Conservation (phyloP, 345 rosid species). For the Eucalyptus cloeziana region DNA sequence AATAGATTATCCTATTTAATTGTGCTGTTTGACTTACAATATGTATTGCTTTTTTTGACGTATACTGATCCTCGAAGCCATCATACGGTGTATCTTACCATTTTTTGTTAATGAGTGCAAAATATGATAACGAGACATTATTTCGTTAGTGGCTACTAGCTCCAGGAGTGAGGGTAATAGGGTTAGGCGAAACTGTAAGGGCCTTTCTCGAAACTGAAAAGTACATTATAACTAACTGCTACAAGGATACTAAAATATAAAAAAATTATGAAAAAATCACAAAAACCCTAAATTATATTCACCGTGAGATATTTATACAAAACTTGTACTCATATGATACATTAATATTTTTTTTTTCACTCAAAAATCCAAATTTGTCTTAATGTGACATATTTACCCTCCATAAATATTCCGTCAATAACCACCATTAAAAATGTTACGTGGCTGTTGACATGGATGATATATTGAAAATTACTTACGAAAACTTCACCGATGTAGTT, state of each 20-base stretch:
- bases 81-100: not conserved
- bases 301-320: rapidly evolving
- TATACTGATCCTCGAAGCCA: not conserved
- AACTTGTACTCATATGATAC: not conserved
- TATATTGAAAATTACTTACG: not conserved
- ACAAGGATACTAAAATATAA: not conserved
- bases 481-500: not conserved
- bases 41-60: not conserved
- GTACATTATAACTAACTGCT: not conserved
- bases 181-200: not conserved
- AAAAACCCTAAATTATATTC: not conserved
- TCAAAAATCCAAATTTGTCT: too few species aligned
- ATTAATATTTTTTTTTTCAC: too few species aligned
- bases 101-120: not conserved
- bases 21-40: not conserved
- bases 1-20: not conserved
- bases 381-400: not conserved
- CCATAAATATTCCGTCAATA: rapidly evolving
- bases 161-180: not conserved
- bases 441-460: not conserved
- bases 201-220: not conserved
- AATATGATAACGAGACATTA: not conserved
- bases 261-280: not conserved
- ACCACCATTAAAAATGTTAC: not conserved
- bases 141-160: not conserved